phyloP scores from a whole-genome alignment of 2,329 filamentous ascomycete species.

The Fusarium pseudonygamai region DNA sequence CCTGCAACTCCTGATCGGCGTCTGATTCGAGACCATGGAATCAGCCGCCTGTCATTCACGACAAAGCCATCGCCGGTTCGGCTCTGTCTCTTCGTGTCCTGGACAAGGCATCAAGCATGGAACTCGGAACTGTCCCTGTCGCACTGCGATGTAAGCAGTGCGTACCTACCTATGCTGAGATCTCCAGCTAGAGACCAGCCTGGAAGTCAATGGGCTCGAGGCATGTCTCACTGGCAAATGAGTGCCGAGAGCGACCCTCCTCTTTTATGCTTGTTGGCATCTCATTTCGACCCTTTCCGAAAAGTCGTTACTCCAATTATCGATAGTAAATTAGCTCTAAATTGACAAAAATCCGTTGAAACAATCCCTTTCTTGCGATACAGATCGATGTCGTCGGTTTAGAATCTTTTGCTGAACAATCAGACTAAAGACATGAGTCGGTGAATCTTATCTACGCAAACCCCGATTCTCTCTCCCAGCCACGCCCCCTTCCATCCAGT shows the following conservation, averaged over 20 bases:
- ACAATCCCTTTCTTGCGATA: background rate
- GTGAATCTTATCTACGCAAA: constrained; percentile 15
- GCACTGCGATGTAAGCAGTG: background rate
- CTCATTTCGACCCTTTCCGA: constrained; percentile 19
- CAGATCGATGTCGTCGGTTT: background rate
- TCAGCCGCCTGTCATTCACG: constrained; percentile 19
- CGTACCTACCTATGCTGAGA: background rate
- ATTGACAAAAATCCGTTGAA: background rate
- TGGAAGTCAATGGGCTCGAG: constrained; percentile 17
- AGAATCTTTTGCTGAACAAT: background rate
- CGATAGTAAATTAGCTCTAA: background rate
- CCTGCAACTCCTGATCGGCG: constrained; percentile 39
- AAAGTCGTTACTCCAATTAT: background rate
- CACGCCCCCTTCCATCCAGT: constrained; percentile 20
- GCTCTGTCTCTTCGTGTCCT: constrained; percentile 14
- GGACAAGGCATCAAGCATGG: background rate
- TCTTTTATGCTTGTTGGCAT: constrained; percentile 23
- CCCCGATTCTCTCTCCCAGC: constrained; percentile 5
- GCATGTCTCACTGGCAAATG: constrained; percentile 29
- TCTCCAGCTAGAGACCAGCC: background rate
- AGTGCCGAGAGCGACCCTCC: constrained; percentile 23
- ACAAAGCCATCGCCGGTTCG: constrained; percentile 3
- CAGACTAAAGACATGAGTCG: background rate
- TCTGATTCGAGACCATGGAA: constrained; percentile 12
- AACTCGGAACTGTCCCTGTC: constrained; percentile 25